Evolutionary conservation across 2,329 filamentous ascomycete genomes (phyloP).

Genomic region (Gliomastix tumulicola): DNA sequence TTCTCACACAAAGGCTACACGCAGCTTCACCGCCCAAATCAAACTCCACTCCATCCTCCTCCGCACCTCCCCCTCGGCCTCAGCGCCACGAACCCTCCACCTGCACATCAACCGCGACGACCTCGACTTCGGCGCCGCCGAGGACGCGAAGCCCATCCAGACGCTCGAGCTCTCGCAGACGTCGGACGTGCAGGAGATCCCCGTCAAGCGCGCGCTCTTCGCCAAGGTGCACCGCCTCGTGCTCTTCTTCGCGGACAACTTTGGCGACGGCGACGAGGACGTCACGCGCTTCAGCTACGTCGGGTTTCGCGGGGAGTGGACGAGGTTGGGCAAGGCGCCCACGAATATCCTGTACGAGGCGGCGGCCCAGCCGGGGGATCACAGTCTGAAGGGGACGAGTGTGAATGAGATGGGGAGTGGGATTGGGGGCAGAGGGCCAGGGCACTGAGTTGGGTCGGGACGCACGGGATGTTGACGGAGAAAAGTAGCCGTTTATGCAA

Average conservation of each 20-base stretch:
- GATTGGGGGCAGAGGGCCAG: slow-evolving; percentile 36
- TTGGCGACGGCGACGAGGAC: slow-evolving; percentile 72
- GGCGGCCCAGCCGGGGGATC: slow-evolving; percentile 84
- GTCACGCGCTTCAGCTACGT: slow-evolving; percentile 74
- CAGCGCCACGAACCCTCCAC: slow-evolving; percentile 76
- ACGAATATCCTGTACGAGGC: slow-evolving; percentile 88
- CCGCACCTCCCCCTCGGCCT: slow-evolving; percentile 64
- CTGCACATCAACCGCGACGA: slow-evolving; percentile 82
- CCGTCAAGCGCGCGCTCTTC: slow-evolving; percentile 83
- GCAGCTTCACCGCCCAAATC: slow-evolving; percentile 85
- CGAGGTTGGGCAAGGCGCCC: slow-evolving; percentile 66
- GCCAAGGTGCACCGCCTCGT: slow-evolving; percentile 75
- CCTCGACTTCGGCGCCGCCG: slow-evolving; percentile 75
- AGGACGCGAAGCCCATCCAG: slow-evolving; percentile 66
- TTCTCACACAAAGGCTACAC: neutral
- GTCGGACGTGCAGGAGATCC: slow-evolving; percentile 76
- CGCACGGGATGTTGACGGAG: too few species aligned
- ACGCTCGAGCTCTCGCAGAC: slow-evolving; percentile 71
- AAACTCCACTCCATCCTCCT: slow-evolving; percentile 87
- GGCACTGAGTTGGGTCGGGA: too few species aligned
- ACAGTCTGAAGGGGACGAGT: slow-evolving; percentile 56
- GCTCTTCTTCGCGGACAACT: slow-evolving; percentile 91
- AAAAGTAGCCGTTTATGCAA: neutral
- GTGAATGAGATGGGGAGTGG: slow-evolving; percentile 48
- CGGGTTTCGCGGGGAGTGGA: slow-evolving; percentile 92